Evolutionary conservation across 1,139 yeast species (phyloP).

Genomic region (Candida pseudoviswanathii): DNA sequence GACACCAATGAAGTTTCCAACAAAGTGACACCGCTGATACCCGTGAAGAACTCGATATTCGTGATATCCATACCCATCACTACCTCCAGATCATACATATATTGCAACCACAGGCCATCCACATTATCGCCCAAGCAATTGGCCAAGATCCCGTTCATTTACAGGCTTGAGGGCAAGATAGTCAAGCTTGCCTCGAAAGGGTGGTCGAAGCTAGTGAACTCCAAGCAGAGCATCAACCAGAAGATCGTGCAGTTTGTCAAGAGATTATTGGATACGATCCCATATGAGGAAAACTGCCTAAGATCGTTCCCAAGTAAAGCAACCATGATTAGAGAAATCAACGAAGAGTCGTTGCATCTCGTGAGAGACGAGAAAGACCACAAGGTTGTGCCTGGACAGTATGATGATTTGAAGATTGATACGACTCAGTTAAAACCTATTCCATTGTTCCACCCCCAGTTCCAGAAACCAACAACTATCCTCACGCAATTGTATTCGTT

Average conservation of each 20-base stretch:
- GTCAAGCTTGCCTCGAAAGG: constrained; percentile 40
- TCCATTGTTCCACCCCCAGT: constrained; percentile 45
- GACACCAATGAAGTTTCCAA: not conserved
- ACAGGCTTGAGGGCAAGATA: constrained; percentile 41
- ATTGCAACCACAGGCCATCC: constrained; percentile 56
- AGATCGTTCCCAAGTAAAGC: constrained; percentile 53
- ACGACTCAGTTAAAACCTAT: constrained; percentile 40
- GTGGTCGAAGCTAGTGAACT: constrained; percentile 48
- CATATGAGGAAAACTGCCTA: constrained; percentile 55
- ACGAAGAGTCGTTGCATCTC: constrained; percentile 22
- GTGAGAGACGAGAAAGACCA: not conserved
- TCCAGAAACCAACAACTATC: constrained; percentile 36
- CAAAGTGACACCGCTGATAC: constrained; percentile 4
- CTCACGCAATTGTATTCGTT: constrained; percentile 34
- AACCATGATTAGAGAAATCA: constrained; percentile 51
- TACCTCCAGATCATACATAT: constrained; percentile 53
- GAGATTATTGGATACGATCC: constrained; percentile 43
- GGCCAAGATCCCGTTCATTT: constrained; percentile 33
- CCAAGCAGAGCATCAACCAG: constrained; percentile 40
- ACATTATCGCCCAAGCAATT: constrained; percentile 29
- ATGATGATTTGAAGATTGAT: constrained; percentile 31
- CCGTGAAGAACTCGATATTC: constrained; percentile 36
- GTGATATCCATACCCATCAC: constrained; percentile 66
- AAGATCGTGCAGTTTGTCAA: constrained; percentile 39
- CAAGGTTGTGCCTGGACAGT: constrained; percentile 32